Conservation (phyloP, 75 land plant genomes). For the Sequoiadendron giganteum region DNA sequence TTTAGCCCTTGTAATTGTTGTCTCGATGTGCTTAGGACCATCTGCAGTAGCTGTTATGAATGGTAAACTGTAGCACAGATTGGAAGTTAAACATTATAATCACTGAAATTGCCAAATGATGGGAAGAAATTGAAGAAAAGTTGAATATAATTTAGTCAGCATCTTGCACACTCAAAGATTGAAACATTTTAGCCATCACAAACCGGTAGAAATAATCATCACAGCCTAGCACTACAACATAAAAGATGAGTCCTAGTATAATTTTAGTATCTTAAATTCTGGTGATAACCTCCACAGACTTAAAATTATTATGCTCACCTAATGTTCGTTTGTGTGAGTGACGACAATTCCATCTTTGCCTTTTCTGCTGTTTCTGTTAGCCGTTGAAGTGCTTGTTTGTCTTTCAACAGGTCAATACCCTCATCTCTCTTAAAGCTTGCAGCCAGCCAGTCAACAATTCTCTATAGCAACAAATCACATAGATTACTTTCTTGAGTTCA, state of each 20-base stretch:
- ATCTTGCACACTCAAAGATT: neutral
- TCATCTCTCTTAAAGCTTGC: conserved; percentile 65
- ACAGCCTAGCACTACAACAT: neutral
- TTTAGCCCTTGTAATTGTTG: conserved; percentile 70
- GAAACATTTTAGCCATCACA: neutral
- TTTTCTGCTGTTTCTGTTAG: conserved; percentile 83
- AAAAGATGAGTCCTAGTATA: neutral
- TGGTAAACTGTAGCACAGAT: conserved; percentile 51
- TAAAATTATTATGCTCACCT: conserved; percentile 28
- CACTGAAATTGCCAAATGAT: neutral
- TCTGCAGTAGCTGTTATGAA: conserved; percentile 87
- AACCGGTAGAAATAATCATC: neutral
- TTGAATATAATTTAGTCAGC: neutral
- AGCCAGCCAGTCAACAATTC: conserved; percentile 89
- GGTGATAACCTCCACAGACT: neutral
- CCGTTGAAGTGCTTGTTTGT: conserved; percentile 82
- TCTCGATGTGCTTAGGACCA: conserved; percentile 87
- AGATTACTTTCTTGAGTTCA: neutral
- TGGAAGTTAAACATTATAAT: neutral
- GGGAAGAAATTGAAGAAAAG: neutral
- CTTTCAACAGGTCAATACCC: conserved; percentile 78
- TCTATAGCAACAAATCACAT: conserved; percentile 35
- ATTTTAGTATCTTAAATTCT: neutral
- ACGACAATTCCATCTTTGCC: conserved; percentile 78
- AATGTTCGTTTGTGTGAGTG: conserved; percentile 72